Evolutionary conservation across 306 rosid genomes (phyloP), one percentile per base, ranked within the genome.

Genomic region (Malus orientalis): DNA sequence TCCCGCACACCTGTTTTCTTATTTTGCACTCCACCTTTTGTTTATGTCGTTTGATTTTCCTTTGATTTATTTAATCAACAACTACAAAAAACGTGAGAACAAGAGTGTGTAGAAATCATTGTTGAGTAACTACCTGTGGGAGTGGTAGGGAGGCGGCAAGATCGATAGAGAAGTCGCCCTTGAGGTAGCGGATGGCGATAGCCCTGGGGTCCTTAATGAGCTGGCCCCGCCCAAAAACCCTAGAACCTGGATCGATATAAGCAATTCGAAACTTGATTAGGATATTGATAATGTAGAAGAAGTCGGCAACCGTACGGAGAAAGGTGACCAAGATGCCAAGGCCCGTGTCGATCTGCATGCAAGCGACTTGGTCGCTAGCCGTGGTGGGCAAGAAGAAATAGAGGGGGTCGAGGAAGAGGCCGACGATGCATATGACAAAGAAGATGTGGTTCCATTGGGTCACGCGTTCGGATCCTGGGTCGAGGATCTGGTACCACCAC

Each of bases 361-460:
- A 95, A 1, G 82, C 89, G 30, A 85, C 55, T 16, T 51, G 20
- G 8, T 51, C 62, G 30, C 77, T 86, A 5, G 89, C 95, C 4
- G 88, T 88, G 55, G 82, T 38, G 15, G 96, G 92, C 44, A 89
- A 70, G 53, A 81, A 95, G 86, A 95, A 92, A 82, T 90, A 95
- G 51, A 95, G 91, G 3, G 97, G 97, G 60, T 95, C 98, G 4
- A 95, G 44, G 78, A 92, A 95, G 44, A 95, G 81, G n/a, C 97
- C 94, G 5, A 80, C 65, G 23, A 92, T 74, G 73, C 89, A 89
- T 0, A 87, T 76, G 2, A 81, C 79, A 38, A 92, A 88, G 86
- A 92, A 88, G 8, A 80, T 75, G 11, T 83, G 83, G 78, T 92
- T 88, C 98, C 97, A 92, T 70, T 18, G 38, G 22, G 88, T 83